Conservation (phyloP, 2,329 filamentous ascomycete species). For the Verticillium zaregamsianum region DNA sequence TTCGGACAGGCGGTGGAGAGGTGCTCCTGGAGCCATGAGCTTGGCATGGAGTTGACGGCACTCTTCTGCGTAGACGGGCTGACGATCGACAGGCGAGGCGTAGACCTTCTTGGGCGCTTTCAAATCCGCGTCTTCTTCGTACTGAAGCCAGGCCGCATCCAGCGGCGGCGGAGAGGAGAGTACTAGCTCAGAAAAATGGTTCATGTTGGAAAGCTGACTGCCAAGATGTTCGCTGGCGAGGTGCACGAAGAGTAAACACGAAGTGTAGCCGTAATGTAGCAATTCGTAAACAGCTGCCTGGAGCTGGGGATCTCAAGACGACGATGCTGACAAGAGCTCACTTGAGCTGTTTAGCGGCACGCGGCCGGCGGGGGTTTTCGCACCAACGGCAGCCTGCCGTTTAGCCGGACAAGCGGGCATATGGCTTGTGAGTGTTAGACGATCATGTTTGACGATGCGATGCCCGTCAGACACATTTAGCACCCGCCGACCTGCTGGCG, state of each 20-base stretch:
- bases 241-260: neutral
- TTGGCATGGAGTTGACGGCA: slow-evolving; percentile 31
- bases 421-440: neutral
- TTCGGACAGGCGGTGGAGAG: slow-evolving; percentile 30
- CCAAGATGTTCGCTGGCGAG: neutral
- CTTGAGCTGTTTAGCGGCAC: neutral
- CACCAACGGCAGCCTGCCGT: slow-evolving; percentile 1
- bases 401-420: neutral
- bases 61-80: slow-evolving; percentile 34
- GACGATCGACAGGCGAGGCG: slow-evolving; percentile 25
- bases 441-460: neutral
- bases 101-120: slow-evolving; percentile 19
- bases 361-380: slow-evolving; percentile 1
- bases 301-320: neutral
- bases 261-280: neutral
- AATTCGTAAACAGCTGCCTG: neutral
- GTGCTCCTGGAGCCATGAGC: slow-evolving; percentile 29
- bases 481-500: neutral
- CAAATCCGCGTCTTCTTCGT: slow-evolving; percentile 27
- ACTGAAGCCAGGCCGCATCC: slow-evolving; percentile 34
- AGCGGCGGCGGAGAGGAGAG: slow-evolving; percentile 24
- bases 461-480: neutral
- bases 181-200: slow-evolving; percentile 1
- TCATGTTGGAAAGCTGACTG: neutral
- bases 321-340: neutral